phyloP scores from a whole-genome alignment of 306 rosid genomes.

The Gynostemma pentaphyllum region DNA sequence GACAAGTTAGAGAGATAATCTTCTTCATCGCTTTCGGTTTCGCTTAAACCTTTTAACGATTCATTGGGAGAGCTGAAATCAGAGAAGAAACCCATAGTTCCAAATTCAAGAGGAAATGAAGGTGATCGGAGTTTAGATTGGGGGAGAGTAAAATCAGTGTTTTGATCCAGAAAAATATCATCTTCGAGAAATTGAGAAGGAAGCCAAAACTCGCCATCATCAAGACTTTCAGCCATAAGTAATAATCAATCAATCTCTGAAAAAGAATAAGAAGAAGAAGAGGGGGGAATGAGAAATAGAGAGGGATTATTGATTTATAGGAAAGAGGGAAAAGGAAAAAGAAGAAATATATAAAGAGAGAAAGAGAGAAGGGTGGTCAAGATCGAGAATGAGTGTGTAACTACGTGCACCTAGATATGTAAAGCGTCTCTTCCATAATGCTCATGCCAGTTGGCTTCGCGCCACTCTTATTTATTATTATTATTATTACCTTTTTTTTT shows the following conservation, averaged over 20 bases:
- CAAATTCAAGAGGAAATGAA: conserved; percentile 15
- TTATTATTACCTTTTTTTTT: background rate
- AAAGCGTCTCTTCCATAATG: conserved; percentile 11
- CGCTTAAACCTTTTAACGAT: conserved; percentile 44
- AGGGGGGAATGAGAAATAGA: background rate
- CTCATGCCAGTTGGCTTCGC: background rate
- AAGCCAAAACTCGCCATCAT: conserved; percentile 72
- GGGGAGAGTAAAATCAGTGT: background rate
- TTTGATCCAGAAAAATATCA: background rate
- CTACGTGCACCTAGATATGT: conserved; percentile 2
- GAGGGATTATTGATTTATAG: conserved; percentile 6
- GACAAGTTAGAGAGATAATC: conserved; percentile 48
- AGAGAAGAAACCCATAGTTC: conserved; percentile 18
- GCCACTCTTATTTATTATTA: no score
- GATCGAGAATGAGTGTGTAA: background rate
- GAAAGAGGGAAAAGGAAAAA: background rate
- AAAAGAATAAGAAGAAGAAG: background rate
- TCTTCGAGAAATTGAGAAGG: conserved; percentile 72
- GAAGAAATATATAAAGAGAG: background rate
- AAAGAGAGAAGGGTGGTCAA: background rate
- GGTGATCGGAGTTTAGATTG: background rate
- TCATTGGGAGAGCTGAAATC: conserved; percentile 48
- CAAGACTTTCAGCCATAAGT: conserved; percentile 30
- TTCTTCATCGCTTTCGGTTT: conserved; percentile 73
- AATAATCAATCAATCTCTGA: no score